Conservation (phyloP, 2,329 filamentous ascomycete species). For the Sclerotinia borealis region DNA sequence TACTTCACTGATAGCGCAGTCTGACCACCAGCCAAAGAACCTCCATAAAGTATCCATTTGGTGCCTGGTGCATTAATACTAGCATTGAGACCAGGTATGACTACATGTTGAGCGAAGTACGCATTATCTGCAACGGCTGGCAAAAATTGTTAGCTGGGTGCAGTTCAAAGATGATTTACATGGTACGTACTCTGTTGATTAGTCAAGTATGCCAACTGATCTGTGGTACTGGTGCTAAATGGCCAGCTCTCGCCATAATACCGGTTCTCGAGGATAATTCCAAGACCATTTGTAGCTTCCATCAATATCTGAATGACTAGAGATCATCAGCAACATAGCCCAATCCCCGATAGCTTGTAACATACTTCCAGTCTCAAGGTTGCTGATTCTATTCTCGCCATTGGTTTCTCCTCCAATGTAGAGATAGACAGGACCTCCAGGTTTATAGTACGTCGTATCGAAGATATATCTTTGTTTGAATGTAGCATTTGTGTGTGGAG, state of each 20-base stretch:
- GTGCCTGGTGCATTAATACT: conserved; percentile 39
- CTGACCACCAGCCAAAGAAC: conserved; percentile 38
- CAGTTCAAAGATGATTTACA: not conserved
- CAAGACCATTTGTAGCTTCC: conserved; percentile 47
- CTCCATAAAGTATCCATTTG: conserved; percentile 42
- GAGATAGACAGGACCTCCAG: conserved; percentile 46
- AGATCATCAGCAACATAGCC: conserved; percentile 23
- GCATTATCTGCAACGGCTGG: conserved; percentile 44
- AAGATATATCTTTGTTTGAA: conserved; percentile 52
- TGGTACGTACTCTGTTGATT: conserved; percentile 40
- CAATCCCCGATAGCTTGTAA: conserved; percentile 4
- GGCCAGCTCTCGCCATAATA: conserved; percentile 47
- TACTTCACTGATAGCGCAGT: conserved; percentile 39
- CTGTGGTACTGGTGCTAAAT: conserved; percentile 42
- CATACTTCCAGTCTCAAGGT: conserved; percentile 36
- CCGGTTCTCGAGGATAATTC: conserved; percentile 47
- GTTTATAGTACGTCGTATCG: conserved; percentile 46
- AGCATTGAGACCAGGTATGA: conserved; percentile 39
- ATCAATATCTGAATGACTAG: conserved; percentile 47
- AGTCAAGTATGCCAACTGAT: conserved; percentile 43
- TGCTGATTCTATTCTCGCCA: conserved; percentile 35
- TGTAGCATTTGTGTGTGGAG: conserved; percentile 40
- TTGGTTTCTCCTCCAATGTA: conserved; percentile 43
- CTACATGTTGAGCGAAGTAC: conserved; percentile 44
- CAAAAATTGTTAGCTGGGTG: not conserved